phyloP scores from a whole-genome alignment of 2,329 filamentous ascomycete genomes.

The Aspergillus sp. region DNA sequence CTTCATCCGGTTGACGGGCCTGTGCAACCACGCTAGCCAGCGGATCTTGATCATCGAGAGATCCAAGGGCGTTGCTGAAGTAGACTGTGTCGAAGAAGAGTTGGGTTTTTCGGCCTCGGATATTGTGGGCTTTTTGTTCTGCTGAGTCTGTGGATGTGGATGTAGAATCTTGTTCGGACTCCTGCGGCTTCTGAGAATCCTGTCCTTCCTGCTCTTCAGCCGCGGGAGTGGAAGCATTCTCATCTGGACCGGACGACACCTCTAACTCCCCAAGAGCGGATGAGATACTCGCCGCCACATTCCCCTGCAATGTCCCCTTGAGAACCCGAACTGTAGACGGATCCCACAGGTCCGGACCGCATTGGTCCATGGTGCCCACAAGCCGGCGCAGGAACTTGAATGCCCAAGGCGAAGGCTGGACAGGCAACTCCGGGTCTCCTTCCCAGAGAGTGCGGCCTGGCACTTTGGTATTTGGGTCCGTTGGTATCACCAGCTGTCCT shows the following conservation, averaged over 20 bases:
- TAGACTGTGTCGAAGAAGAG: constrained; percentile 31
- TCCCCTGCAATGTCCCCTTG: constrained; percentile 48
- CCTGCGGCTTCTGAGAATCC: constrained; percentile 2
- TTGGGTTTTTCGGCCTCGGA: constrained; percentile 27
- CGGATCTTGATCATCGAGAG: too few species aligned
- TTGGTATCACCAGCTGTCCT: constrained; percentile 35
- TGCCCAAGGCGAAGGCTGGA: constrained; percentile 64
- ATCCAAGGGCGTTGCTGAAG: constrained; percentile 19
- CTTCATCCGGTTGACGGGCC: too few species aligned
- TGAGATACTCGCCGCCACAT: constrained; percentile 32
- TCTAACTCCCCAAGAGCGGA: constrained; percentile 16
- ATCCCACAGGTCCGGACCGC: constrained; percentile 76
- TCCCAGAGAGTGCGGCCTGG: constrained; percentile 69
- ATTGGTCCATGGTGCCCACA: constrained; percentile 56
- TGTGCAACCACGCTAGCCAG: constrained; percentile 42
- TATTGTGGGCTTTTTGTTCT: constrained; percentile 1
- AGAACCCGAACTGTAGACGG: constrained; percentile 53
- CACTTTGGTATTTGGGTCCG: constrained; percentile 41
- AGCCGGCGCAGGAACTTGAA: constrained; percentile 64
- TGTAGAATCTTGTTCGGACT: constrained; percentile 1
- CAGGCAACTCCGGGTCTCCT: constrained; percentile 62
- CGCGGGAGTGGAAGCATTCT: not conserved
- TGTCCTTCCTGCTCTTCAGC: not conserved
- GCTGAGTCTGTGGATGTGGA: not conserved
- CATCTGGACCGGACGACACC: constrained; percentile 2